Evolutionary conservation across 371 early-diverging fungal genomes (phyloP).

Genomic region (Apophysomyces trapeziformis): DNA sequence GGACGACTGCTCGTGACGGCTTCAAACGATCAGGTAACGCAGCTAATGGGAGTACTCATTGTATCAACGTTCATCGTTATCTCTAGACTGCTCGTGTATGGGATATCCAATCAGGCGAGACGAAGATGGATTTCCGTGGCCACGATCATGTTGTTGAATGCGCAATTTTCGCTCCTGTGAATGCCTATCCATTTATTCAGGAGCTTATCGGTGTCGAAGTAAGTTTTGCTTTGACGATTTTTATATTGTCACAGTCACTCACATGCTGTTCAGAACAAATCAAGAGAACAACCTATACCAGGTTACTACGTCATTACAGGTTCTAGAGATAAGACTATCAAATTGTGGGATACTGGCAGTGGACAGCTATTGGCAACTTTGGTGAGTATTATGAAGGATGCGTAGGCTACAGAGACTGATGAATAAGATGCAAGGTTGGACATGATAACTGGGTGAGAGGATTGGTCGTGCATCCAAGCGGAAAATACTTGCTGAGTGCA

Average conservation of each 20-base stretch:
- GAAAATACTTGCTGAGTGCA: constrained; percentile 78
- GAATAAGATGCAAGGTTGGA: constrained; percentile 56
- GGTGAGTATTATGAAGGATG: constrained; percentile 42
- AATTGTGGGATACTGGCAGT: constrained; percentile 80
- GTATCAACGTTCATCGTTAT: background rate
- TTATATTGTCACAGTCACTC: background rate
- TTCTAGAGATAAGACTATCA: constrained; percentile 89
- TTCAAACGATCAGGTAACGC: constrained; percentile 84
- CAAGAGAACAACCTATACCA: constrained; percentile 54
- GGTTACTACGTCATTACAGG: constrained; percentile 82
- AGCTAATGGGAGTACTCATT: background rate
- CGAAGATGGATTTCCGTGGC: constrained; percentile 79
- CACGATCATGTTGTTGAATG: constrained; percentile 96
- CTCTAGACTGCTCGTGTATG: constrained; percentile 80
- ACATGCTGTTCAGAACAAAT: constrained; percentile 35
- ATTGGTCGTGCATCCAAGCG: constrained; percentile 80
- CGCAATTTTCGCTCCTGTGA: constrained; percentile 79
- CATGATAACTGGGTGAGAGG: constrained; percentile 97
- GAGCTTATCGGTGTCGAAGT: constrained; percentile 74
- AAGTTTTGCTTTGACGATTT: constrained; percentile 12
- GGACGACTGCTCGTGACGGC: constrained; percentile 73
- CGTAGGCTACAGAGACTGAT: constrained; percentile 18
- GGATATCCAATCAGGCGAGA: constrained; percentile 78
- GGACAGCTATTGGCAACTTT: constrained; percentile 78
- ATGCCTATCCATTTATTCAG: constrained; percentile 65